These are phyloP conservation scores for Arachis hypogaea DNA, from an alignment of 306 rosid species.

Conservation along the genomic window DNA sequence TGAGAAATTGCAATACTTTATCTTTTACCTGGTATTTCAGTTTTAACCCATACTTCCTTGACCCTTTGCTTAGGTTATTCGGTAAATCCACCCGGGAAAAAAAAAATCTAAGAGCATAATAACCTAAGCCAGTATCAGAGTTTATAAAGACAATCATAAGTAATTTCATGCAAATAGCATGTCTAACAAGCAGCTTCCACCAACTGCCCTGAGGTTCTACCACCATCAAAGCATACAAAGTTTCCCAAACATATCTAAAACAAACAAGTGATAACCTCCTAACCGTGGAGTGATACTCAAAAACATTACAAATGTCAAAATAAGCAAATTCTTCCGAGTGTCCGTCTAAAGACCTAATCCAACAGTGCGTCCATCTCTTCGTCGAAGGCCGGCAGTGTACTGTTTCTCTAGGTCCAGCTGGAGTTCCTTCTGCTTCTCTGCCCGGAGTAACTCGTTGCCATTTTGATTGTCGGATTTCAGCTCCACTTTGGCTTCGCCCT, in stretches of 20 bases:
- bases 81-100: too few species aligned
- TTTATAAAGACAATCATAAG: conserved; percentile 13
- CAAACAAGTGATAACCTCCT: conserved; percentile 32
- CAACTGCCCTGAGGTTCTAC: conserved; percentile 5
- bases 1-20: too few species aligned
- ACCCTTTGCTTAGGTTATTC: too few species aligned
- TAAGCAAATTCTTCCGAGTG: conserved; percentile 17
- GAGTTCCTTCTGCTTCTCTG: conserved; percentile 90
- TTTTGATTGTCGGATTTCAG: conserved; percentile 52
- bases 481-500: conserved; percentile 73
- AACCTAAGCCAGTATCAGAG: too few species aligned
- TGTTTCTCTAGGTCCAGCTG: conserved; percentile 95
- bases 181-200: conserved; percentile 29
- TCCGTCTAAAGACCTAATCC: conserved; percentile 81
- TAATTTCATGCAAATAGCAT: conserved; percentile 20
- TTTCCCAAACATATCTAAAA: conserved; percentile 32
- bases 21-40: too few species aligned
- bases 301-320: conserved; percentile 29
- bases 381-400: conserved; percentile 92
- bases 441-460: conserved; percentile 48
- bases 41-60: too few species aligned
- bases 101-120: too few species aligned
- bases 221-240: conserved; percentile 17
- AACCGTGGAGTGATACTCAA: conserved; percentile 24
- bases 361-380: conserved; percentile 98